Percentiles rank a stretch among this genome's conserved stretches.
These are phyloP conservation scores for Penicillium roqueforti DNA, from an alignment of 495 filamentous ascomycete genomes.

Conservation along the genomic window DNA sequence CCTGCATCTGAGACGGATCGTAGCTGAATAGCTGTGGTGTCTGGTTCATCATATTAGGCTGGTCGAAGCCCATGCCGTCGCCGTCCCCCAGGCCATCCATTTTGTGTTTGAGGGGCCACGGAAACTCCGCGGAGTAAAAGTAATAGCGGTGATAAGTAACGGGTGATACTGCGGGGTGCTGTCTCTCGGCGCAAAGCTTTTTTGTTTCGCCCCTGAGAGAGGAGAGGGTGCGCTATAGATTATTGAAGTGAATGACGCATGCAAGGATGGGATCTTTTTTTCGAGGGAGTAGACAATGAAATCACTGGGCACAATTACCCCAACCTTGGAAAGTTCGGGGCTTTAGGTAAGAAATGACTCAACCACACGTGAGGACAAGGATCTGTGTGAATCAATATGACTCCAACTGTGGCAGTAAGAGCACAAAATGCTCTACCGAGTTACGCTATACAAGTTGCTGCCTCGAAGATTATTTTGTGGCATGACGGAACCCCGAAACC, in stretches of 20 bases:
- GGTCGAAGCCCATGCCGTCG: slow-evolving; percentile 42
- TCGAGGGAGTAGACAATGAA: neutral
- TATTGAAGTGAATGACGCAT: slow-evolving; percentile 22
- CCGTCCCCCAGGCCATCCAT: slow-evolving; percentile 45
- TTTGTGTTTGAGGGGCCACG: slow-evolving; percentile 13
- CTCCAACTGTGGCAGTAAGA: no score
- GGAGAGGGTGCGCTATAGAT: neutral
- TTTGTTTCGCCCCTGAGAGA: neutral
- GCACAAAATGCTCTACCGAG: neutral
- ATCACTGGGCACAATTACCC: neutral
- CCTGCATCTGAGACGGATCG: slow-evolving; percentile 56
- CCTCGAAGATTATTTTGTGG: slow-evolving; percentile 3
- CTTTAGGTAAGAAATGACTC: neutral
- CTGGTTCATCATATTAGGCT: slow-evolving; percentile 51
- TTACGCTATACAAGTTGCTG: neutral
- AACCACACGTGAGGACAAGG: neutral
- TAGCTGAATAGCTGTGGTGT: slow-evolving; percentile 71
- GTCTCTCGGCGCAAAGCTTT: slow-evolving; percentile 1
- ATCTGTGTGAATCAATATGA: neutral
- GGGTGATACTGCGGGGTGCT: slow-evolving; percentile 19
- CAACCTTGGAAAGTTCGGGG: neutral
- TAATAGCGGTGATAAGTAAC: slow-evolving; percentile 17
- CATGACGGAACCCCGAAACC: slow-evolving; percentile 2
- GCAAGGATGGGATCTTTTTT: neutral
- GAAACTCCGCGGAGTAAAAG: slow-evolving; percentile 25